These are phyloP conservation scores for Magnolia officinalis DNA, from an alignment of 164 flowering plant genomes.

Conservation along the genomic window DNA sequence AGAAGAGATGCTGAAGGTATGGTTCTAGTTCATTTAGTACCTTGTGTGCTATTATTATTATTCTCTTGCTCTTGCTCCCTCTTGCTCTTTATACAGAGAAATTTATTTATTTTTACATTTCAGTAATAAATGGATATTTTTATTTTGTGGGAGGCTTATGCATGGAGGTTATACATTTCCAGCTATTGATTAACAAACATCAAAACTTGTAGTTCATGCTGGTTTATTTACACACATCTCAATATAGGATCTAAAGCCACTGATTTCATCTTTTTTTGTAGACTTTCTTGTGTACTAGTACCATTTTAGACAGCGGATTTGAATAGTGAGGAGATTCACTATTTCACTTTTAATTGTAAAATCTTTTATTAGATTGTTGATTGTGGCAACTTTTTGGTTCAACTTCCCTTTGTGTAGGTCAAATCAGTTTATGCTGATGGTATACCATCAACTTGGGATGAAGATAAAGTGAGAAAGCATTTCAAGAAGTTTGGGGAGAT, in stretches of 20 bases:
- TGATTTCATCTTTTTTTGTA: no score
- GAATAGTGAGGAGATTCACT: neutral
- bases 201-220: no score
- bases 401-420: slow-evolving; percentile 23
- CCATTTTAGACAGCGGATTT: neutral
- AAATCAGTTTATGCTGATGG: slow-evolving; percentile 38
- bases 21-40: neutral
- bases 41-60: neutral
- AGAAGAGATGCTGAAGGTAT: slow-evolving; percentile 36
- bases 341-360: neutral
- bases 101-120: neutral
- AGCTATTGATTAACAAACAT: no score
- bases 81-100: neutral
- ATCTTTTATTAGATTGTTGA: neutral
- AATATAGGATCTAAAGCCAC: no score
- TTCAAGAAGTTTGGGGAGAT: slow-evolving; percentile 36
- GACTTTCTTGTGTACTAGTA: neutral
- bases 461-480: slow-evolving; percentile 24
- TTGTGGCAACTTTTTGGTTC: neutral
- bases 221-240: no score
- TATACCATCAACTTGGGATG: slow-evolving; percentile 36
- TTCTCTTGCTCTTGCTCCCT: neutral
- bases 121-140: neutral
- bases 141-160: no score
- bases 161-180: no score